Base-by-base conservation (phyloP, 2,329 filamentous ascomycete genomes). In the Cordyceps farinosa region DNA sequence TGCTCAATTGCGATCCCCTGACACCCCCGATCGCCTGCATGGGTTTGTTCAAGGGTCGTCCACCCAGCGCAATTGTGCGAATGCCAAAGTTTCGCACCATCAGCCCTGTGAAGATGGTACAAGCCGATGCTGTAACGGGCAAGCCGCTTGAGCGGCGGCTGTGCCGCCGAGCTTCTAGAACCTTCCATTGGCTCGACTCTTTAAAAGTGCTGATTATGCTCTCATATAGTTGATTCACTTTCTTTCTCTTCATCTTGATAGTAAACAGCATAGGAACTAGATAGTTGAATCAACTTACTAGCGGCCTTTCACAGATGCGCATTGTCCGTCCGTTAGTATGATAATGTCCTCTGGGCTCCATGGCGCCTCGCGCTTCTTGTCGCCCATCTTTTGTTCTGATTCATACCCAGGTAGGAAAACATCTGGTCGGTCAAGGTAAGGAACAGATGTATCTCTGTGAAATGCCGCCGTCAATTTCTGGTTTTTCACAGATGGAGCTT, bases 11-110 rank as follows among this genome's bases (percentile, higher is more conserved):
- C 13, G 68, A 76, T 36, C 87, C 88, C 68, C 88, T 86, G 54
- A 85, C 81, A n/a, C 87, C 88, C n/a, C 87, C 86, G 22, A 88
- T 78, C 5, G 79, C 81, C 75, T 89, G 85, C 76, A 88, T 89
- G 0, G 82, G 80, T 0, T 75, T 75, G 0, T 77, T 68, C 11
- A 75, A 73, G 0, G 87, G 82, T 1, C 84, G 82, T 1, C 88
- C 88, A 10, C 88, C 87, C n/a, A 88, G 77, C 1, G 80, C 80
- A 32, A 89, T 78, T 62, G 80, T 82, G 69, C 59, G 59, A 13
- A 62, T 55, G 15, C 50, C 59, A 62, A 62, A 62, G 40, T 62
- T 62, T 48, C 59, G 50, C 13, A 55, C 42, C 40, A 62, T 55
- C n/a, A 62, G 17, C 2, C 59, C 59, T 7, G 59, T 62, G 29